Evolutionary conservation across 495 filamentous ascomycete genomes (phyloP), one percentile per base, ranked within the genome.

Genomic region (Aspergillus steynii): DNA sequence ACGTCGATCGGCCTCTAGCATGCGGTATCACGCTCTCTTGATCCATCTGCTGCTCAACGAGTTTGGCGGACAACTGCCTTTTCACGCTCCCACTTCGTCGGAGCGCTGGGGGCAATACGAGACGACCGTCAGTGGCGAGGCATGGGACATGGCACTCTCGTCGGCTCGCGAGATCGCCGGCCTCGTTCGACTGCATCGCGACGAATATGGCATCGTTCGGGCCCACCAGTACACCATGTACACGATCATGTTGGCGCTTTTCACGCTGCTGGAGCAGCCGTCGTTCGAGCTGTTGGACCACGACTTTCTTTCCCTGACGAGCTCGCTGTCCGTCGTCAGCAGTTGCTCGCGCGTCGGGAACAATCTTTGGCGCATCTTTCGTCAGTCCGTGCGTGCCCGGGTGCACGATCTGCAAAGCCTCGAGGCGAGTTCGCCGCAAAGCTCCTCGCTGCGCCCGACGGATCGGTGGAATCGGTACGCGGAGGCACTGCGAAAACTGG

Each of bases 151-250:
- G 9, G 67, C 66, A 5, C 15, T 71, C 10, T 45, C 61, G n/a
- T 71, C 70, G 0, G 68, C 70, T 3, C 63, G 70, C 10, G 55
- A 62, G 15, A 74, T 74, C 10, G 62, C 66, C 1, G 29, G 45
- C 47, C 61, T 71, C 6, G 51, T 65, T 15, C 68, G 61, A 20
- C 46, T 56, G 0, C 64, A 70, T 20, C 58, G 59, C 25, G 53
- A 53, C 4, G 61, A 69, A 29, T 75, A 65, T 27, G 71, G 71
- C 1, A 68, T 75, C 34, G 60, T 64, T 53, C 64, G 70, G 48
- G 63, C 69, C 50, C 72, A 75, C 58, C 67, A 69, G 55, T 75
- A 70, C 51, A 61, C 67, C 29, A 67, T 73, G 62, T 75, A 71
- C 47, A 69, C 71, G n/a, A 60, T 73, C 15, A 70, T 69, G 25